Conservation (phyloP, 805 yeast species). For the Komagataella ulmi region DNA sequence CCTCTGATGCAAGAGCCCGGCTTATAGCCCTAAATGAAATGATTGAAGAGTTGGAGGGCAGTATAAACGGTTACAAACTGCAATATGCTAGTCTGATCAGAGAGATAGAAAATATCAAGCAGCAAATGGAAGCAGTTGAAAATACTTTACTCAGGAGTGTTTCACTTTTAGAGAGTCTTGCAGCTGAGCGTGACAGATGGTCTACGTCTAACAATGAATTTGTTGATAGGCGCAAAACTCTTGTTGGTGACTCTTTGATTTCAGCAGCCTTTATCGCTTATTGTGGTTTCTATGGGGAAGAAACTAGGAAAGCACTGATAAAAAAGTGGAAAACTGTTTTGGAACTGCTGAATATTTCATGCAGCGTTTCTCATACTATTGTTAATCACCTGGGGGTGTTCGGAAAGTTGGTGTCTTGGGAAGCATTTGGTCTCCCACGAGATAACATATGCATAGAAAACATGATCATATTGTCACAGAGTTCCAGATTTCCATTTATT, state of each 20-base stretch:
- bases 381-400: constrained; percentile 19
- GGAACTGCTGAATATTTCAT: constrained; percentile 4
- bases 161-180: constrained; percentile 45
- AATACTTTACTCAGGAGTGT: constrained; percentile 49
- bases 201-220: constrained; percentile 38
- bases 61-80: constrained; percentile 54
- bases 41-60: constrained; percentile 59
- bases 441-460: constrained; percentile 58
- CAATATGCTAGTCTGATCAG: constrained; percentile 65
- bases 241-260: constrained; percentile 56
- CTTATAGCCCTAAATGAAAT: constrained; percentile 67
- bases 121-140: constrained; percentile 54
- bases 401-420: constrained; percentile 36
- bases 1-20: constrained; percentile 52
- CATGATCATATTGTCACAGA: constrained; percentile 30
- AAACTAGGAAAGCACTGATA: constrained; percentile 22
- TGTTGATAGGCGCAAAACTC: constrained; percentile 23
- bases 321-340: constrained; percentile 18
- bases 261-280: constrained; percentile 50
- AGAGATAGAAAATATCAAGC: constrained; percentile 62
- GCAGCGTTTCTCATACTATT: background rate
- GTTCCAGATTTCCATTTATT: constrained; percentile 34
- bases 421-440: constrained; percentile 32
- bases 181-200: constrained; percentile 69
- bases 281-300: constrained; percentile 44